Percentiles rank a stretch among this genome's conserved stretches.
phyloP scores from a whole-genome alignment of 805 yeast genomes.

The Vanderwaltozyma verrucispora region DNA sequence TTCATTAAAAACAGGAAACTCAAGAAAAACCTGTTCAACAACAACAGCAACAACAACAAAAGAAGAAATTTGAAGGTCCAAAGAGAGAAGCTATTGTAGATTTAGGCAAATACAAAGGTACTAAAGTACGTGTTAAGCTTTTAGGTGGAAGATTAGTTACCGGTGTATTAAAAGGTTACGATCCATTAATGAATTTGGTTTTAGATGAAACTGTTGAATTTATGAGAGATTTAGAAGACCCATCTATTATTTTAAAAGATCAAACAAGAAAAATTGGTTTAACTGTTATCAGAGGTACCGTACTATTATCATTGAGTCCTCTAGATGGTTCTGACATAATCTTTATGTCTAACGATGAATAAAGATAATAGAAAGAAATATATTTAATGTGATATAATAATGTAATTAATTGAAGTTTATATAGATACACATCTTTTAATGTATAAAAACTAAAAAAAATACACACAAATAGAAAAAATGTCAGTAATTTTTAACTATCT shows the following conservation, averaged over 20 bases:
- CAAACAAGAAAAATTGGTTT: conserved; percentile 61
- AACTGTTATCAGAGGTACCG: conserved; percentile 81
- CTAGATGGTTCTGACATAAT: conserved; percentile 26
- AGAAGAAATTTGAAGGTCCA: conserved; percentile 54
- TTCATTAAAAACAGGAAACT: not conserved
- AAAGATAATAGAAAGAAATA: not conserved
- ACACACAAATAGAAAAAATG: too few relatives aligned
- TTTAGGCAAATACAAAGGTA: conserved; percentile 64
- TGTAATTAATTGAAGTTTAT: too few relatives aligned
- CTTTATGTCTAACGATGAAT: conserved; percentile 14
- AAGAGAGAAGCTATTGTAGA: conserved; percentile 85
- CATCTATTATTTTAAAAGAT: conserved; percentile 36
- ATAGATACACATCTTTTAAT: too few relatives aligned
- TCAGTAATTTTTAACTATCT: too few relatives aligned
- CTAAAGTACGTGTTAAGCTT: conserved; percentile 64
- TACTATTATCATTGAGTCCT: conserved; percentile 38
- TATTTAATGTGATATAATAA: too few relatives aligned
- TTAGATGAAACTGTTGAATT: conserved; percentile 62
- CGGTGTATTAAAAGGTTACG: conserved; percentile 77
- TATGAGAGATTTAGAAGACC: conserved; percentile 51
- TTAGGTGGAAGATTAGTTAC: conserved; percentile 78
- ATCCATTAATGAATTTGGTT: conserved; percentile 70
- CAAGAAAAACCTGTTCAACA: conserved; percentile 5
- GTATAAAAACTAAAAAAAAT: too few relatives aligned
- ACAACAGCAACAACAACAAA: conserved; percentile 19